A percentile compares a stretch with the other conserved stretches of the same genome.
Conservation (phyloP, 2,329 filamentous ascomycete species). For the Lasiodiplodia gonubiensis region DNA sequence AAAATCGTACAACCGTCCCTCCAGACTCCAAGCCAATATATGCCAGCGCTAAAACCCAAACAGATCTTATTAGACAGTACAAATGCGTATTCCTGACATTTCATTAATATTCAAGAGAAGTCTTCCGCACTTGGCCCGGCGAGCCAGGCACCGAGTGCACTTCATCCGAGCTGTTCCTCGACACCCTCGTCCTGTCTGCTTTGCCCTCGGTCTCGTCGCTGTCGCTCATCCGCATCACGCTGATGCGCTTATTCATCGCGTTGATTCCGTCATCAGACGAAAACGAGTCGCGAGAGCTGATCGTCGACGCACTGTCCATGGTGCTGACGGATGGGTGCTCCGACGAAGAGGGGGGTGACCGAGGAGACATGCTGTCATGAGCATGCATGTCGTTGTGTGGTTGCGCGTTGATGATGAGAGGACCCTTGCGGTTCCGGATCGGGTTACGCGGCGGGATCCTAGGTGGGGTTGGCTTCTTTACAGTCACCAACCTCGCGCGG, state of each 20-base stretch:
- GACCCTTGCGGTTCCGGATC: conserved; percentile 52
- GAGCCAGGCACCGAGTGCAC: conserved; percentile 51
- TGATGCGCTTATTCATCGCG: conserved; percentile 23
- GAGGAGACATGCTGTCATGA: conserved; percentile 38
- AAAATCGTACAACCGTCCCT: conserved; percentile 12
- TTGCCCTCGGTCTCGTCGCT: conserved; percentile 37
- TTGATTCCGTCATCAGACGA: conserved; percentile 39
- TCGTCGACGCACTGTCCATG: conserved; percentile 41
- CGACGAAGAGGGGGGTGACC: conserved; percentile 36
- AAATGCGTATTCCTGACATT: conserved; percentile 6
- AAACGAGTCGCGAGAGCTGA: conserved; percentile 38
- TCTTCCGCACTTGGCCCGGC: conserved; percentile 35
- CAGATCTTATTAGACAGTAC: conserved; percentile 21
- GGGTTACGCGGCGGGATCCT: conserved; percentile 80
- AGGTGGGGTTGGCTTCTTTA: conserved; percentile 79
- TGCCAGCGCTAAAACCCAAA: conserved; percentile 17
- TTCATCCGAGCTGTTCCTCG: conserved; percentile 46
- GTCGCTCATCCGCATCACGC: conserved; percentile 6
- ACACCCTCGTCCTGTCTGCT: conserved; percentile 32
- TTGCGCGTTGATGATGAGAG: conserved; percentile 39
- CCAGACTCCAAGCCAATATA: conserved; percentile 25
- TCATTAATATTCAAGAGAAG: conserved; percentile 16
- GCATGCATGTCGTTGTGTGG: conserved; percentile 28
- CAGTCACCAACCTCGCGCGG: conserved; percentile 81
- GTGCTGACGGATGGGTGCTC: conserved; percentile 26